phyloP scores from a whole-genome alignment of 331 rosid species.

The Acacia pycnantha region DNA sequence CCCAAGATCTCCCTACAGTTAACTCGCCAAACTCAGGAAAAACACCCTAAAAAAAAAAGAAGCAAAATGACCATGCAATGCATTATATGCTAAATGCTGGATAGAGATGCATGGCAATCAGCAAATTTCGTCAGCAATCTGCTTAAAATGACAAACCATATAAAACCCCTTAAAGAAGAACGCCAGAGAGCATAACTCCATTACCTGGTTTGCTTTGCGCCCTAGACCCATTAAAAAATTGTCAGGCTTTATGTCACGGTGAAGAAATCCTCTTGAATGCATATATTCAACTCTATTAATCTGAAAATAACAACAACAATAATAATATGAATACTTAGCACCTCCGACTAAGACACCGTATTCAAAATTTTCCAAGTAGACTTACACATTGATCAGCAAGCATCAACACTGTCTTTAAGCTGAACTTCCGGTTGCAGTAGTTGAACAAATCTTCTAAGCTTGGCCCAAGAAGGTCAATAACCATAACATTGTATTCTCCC shows the following conservation, averaged over 20 bases:
- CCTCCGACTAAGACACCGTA: slow-evolving; percentile 15
- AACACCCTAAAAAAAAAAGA: background rate
- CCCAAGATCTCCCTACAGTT: background rate
- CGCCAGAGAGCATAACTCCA: background rate
- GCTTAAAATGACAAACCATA: background rate
- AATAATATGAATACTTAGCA: slow-evolving; percentile 24
- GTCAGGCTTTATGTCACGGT: slow-evolving; percentile 98
- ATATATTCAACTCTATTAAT: slow-evolving; percentile 97
- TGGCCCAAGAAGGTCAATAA: slow-evolving; percentile 98
- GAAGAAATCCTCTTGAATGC: slow-evolving; percentile 99
- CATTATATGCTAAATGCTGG: background rate
- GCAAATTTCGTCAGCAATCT: background rate
- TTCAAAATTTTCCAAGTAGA: slow-evolving; percentile 15
- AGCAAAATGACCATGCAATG: background rate
- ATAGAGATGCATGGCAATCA: background rate
- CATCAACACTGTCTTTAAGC: slow-evolving; percentile 94
- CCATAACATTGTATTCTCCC: slow-evolving; percentile 96
- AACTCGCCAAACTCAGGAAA: background rate
- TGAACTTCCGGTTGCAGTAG: slow-evolving; percentile 87
- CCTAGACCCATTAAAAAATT: slow-evolving; percentile 98
- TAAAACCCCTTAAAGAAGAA: background rate
- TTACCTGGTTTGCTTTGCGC: slow-evolving; percentile 95
- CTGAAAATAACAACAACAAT: slow-evolving; percentile 46
- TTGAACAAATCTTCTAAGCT: slow-evolving; percentile 97
- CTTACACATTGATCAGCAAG: slow-evolving; percentile 98